Evolutionary conservation across 139 green algal genomes (phyloP).

Genomic region (Microglena sp.): DNA sequence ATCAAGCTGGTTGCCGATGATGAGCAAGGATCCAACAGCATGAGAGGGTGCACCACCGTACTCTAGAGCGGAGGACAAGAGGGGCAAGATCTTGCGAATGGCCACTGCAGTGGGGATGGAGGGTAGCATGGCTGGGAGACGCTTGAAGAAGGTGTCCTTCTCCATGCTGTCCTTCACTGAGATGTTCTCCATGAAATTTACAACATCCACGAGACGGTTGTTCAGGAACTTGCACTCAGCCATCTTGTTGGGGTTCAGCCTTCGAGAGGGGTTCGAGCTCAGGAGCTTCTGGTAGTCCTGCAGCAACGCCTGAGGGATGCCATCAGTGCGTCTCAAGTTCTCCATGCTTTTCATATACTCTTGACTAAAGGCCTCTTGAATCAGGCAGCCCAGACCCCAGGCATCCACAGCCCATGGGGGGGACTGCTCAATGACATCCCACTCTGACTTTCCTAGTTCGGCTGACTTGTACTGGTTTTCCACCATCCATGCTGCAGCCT

Average conservation of each 20-base stretch:
- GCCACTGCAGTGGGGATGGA: slow-evolving; percentile 58
- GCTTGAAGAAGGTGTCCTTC: slow-evolving; percentile 75
- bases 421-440: slow-evolving; percentile 48
- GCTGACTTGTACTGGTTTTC: slow-evolving; percentile 76
- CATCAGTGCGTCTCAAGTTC: slow-evolving; percentile 44
- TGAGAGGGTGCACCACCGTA: slow-evolving; percentile 57
- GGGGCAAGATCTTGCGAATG: slow-evolving; percentile 80
- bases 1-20: slow-evolving; percentile 55
- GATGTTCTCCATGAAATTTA: slow-evolving; percentile 91
- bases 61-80: slow-evolving; percentile 76
- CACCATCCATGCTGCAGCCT: slow-evolving; percentile 46
- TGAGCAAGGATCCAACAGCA: slow-evolving; percentile 66
- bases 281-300: slow-evolving; percentile 88
- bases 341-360: slow-evolving; percentile 28
- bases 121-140: slow-evolving; percentile 39
- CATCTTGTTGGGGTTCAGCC: slow-evolving; percentile 78
- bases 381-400: slow-evolving; percentile 95
- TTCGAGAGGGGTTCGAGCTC: slow-evolving; percentile 41
- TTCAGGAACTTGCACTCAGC: slow-evolving; percentile 71
- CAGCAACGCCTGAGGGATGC: slow-evolving; percentile 69
- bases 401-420: slow-evolving; percentile 91
- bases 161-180: slow-evolving; percentile 66
- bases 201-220: slow-evolving; percentile 82
- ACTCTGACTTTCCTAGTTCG: slow-evolving; percentile 79
- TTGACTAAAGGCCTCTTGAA: slow-evolving; percentile 71